These are phyloP conservation scores for Plasmodium knowlesi DNA, from an alignment of 169 alveolate genomes.

Conservation along the genomic window DNA sequence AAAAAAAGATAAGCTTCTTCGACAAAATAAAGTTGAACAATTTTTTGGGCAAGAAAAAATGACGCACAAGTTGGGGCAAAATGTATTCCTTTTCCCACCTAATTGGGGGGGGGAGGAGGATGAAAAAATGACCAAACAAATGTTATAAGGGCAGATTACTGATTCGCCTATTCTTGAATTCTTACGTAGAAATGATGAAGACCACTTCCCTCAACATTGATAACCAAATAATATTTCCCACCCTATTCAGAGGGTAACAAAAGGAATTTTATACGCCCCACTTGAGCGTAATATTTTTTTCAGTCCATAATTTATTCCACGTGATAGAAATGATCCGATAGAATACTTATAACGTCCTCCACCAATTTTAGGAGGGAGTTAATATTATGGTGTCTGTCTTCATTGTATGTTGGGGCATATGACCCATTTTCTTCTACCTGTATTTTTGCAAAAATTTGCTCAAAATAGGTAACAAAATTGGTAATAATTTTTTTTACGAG, in stretches of 20 bases:
- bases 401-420: neutral
- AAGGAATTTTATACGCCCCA: neutral
- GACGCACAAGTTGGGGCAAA: neutral
- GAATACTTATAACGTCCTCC: neutral
- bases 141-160: too few species aligned
- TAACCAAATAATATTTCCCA: neutral
- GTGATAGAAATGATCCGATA: neutral
- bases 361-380: neutral
- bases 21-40: conserved; percentile 54
- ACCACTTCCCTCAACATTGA: neutral
- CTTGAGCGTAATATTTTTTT: neutral
- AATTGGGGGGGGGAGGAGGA: neutral
- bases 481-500: conserved; percentile 21
- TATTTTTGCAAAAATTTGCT: conserved; percentile 31
- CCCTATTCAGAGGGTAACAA: neutral
- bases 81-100: neutral
- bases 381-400: neutral
- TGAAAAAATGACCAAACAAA: neutral
- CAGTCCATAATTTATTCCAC: neutral
- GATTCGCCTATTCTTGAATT: neutral
- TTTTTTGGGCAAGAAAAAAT: conserved; percentile 36
- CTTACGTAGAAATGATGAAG: neutral
- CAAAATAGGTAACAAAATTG: conserved; percentile 38
- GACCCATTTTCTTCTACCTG: neutral
- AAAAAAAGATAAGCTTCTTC: conserved; percentile 12